A percentile compares a stretch with the other conserved stretches of the same genome.
Evolutionary conservation across 163 green algal genomes (phyloP).

Genomic region (Volvox carteri): DNA sequence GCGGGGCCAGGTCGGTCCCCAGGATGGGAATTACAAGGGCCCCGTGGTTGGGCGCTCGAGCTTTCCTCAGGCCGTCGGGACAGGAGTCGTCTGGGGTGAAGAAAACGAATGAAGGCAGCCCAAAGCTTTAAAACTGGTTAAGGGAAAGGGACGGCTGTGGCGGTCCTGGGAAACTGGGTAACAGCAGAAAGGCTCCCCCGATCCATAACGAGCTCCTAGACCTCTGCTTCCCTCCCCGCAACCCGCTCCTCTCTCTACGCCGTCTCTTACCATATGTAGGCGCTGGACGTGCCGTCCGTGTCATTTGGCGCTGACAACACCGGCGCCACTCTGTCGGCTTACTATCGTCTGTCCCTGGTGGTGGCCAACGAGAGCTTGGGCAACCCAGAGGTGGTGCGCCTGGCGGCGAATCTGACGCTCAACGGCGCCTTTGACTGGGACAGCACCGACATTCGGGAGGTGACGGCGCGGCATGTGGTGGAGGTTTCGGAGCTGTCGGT

Average conservation of each 20-base stretch:
- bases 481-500: conserved; percentile 47
- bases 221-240: not conserved
- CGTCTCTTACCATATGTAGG: not conserved
- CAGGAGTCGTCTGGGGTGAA: no score
- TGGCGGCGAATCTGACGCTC: conserved; percentile 53
- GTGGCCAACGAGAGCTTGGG: conserved; percentile 62
- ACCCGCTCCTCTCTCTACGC: not conserved
- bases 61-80: no score
- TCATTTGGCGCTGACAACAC: conserved; percentile 3
- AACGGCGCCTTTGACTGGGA: conserved; percentile 57
- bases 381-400: conserved; percentile 57
- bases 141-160: no score
- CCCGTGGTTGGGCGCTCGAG: no score
- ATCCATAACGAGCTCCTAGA: not conserved
- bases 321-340: not conserved
- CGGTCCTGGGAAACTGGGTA: no score
- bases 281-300: conserved; percentile 26
- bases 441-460: conserved; percentile 22
- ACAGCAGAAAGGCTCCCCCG: not conserved
- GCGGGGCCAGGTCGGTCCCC: no score
- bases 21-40: no score
- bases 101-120: no score
- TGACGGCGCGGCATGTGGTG: conserved; percentile 39
- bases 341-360: conserved; percentile 61
- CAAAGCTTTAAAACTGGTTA: no score